Percentiles rank a stretch among this genome's conserved stretches.
These are phyloP conservation scores for Psophocarpus tetragonolobus DNA, from an alignment of 306 rosid genomes.

Conservation along the genomic window DNA sequence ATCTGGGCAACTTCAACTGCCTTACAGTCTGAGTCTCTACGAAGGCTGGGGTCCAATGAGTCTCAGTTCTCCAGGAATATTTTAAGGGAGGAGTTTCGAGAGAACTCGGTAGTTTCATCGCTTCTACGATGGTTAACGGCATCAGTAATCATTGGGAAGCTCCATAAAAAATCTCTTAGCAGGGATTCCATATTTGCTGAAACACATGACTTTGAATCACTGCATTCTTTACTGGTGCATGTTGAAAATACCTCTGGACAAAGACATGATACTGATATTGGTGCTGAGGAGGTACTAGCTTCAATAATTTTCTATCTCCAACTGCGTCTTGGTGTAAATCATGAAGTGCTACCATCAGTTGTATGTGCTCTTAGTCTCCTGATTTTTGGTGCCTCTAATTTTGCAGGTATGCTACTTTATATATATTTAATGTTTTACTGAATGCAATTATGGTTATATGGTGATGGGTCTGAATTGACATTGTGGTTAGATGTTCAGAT, in stretches of 20 bases:
- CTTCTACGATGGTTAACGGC: slow-evolving; percentile 83
- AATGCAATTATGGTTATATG: background rate
- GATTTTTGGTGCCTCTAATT: slow-evolving; percentile 41
- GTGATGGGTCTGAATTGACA: slow-evolving; percentile 14
- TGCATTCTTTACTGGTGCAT: slow-evolving; percentile 56
- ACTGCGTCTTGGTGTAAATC: slow-evolving; percentile 50
- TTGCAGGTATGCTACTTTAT: slow-evolving; percentile 52
- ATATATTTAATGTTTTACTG: slow-evolving; percentile 14
- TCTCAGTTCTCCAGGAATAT: slow-evolving; percentile 34
- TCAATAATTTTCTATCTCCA: slow-evolving; percentile 72
- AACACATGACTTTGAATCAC: slow-evolving; percentile 41
- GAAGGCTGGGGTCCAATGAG: slow-evolving; percentile 39
- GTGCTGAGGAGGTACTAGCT: slow-evolving; percentile 58
- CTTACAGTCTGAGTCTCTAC: slow-evolving; percentile 49
- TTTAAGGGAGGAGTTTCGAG: slow-evolving; percentile 38
- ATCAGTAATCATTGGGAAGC: slow-evolving; percentile 64
- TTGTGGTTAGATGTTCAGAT: slow-evolving; percentile 2
- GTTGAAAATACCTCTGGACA: slow-evolving; percentile 39
- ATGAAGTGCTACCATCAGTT: slow-evolving; percentile 59
- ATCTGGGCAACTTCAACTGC: slow-evolving; percentile 72
- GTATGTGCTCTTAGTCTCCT: slow-evolving; percentile 78
- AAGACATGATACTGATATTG: slow-evolving; percentile 42
- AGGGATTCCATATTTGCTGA: slow-evolving; percentile 35
- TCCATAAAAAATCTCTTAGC: slow-evolving; percentile 40
- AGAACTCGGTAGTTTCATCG: slow-evolving; percentile 54